phyloP scores from a whole-genome alignment of 2,329 filamentous ascomycete species.

The Emmonsiellopsis sp. region DNA sequence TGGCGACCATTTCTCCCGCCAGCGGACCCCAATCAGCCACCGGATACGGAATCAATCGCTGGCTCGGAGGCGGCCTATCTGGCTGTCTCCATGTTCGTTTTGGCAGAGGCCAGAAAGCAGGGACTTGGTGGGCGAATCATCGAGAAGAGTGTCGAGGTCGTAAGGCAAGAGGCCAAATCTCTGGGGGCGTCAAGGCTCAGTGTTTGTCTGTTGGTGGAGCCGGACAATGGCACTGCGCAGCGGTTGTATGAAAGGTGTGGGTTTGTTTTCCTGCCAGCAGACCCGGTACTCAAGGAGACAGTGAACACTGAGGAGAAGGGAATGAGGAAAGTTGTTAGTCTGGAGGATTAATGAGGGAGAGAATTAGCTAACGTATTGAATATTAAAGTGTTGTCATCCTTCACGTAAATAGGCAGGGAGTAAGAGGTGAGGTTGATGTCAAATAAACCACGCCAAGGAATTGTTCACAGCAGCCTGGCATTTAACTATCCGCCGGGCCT shows the following conservation, averaged over 20 bases:
- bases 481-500: no score
- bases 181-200: constrained; percentile 9
- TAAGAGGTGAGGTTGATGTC: no score
- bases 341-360: neutral
- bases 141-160: constrained; percentile 8
- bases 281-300: neutral
- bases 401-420: neutral
- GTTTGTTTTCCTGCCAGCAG: constrained; percentile 10
- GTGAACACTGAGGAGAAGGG: neutral
- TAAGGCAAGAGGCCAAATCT: constrained; percentile 6
- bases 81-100: constrained; percentile 21
- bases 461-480: no score
- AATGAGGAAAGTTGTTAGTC: constrained; percentile 5
- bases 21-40: neutral
- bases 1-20: constrained; percentile 7
- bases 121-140: constrained; percentile 17
- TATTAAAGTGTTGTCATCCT: neutral
- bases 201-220: constrained; percentile 14
- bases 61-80: constrained; percentile 15
- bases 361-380: neutral
- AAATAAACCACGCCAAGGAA: no score
- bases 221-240: constrained; percentile 10
- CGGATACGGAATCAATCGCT: constrained; percentile 4
- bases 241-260: constrained; percentile 17
- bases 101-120: constrained; percentile 13